Evolutionary conservation across 805 yeast genomes (phyloP).

Genomic region (Candida glaebosa): DNA sequence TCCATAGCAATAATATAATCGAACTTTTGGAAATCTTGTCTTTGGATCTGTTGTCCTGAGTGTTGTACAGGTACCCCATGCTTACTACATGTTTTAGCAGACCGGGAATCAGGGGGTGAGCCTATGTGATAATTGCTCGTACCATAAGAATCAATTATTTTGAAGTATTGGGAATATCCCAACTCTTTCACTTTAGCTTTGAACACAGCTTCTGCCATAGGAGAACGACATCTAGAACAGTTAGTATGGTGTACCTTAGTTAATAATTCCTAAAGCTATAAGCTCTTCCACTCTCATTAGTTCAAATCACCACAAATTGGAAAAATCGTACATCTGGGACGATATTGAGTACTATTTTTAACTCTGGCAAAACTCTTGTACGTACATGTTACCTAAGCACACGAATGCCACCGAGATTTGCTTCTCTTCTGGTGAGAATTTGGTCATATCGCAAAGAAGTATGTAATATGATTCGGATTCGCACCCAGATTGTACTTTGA

Average conservation of each 20-base stretch:
- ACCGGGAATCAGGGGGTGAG: constrained; percentile 74
- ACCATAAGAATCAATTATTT: constrained; percentile 79
- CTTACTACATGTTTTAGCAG: constrained; percentile 60
- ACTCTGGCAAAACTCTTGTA: too few relatives aligned
- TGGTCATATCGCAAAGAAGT: constrained; percentile 3
- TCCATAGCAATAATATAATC: constrained; percentile 76
- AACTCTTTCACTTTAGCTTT: constrained; percentile 54
- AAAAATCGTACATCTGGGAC: too few relatives aligned
- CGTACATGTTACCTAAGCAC: constrained; percentile 85
- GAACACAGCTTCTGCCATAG: constrained; percentile 97
- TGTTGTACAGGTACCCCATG: constrained; percentile 78
- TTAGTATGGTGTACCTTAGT: too few relatives aligned
- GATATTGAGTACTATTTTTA: too few relatives aligned
- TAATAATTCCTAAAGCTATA: too few relatives aligned
- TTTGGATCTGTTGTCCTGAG: constrained; percentile 62
- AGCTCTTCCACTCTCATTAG: too few relatives aligned
- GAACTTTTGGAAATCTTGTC: constrained; percentile 50
- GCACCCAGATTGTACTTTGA: too few relatives aligned
- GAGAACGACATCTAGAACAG: constrained; percentile 84
- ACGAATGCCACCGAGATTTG: constrained; percentile 75
- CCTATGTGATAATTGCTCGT: constrained; percentile 85
- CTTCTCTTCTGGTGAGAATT: constrained; percentile 16
- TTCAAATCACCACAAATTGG: not conserved
- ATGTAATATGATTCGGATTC: too few relatives aligned
- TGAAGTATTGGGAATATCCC: constrained; percentile 44